Percentiles rank a stretch among this genome's conserved stretches.
phyloP scores from a whole-genome alignment of 2,329 filamentous ascomycete genomes.

The Massarina eburnea region DNA sequence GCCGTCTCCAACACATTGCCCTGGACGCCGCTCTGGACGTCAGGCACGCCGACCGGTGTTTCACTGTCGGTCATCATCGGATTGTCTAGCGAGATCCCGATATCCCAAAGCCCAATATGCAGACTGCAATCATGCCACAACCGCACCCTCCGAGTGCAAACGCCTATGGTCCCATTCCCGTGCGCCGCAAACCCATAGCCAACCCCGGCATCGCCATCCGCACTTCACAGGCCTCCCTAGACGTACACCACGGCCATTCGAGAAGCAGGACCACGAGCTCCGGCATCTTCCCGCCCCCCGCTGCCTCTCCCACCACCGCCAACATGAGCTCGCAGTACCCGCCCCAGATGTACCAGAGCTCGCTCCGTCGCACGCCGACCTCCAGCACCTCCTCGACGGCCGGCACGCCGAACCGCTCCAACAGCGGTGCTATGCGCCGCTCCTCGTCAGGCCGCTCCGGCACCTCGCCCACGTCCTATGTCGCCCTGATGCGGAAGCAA shows the following conservation, averaged over 20 bases:
- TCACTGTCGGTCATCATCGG: slow-evolving; percentile 19
- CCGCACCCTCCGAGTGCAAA: slow-evolving; percentile 18
- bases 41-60: slow-evolving; percentile 28
- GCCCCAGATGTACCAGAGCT: slow-evolving; percentile 34
- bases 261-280: slow-evolving; percentile 43
- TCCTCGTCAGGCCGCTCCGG: slow-evolving; percentile 80
- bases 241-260: slow-evolving; percentile 33
- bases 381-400: slow-evolving; percentile 67
- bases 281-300: slow-evolving; percentile 30
- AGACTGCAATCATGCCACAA: slow-evolving; percentile 29
- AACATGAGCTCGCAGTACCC: slow-evolving; percentile 38
- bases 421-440: slow-evolving; percentile 63
- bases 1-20: slow-evolving; percentile 18
- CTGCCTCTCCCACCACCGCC: slow-evolving; percentile 24
- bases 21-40: slow-evolving; percentile 32
- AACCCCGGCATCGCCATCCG: slow-evolving; percentile 35
- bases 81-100: slow-evolving; percentile 7
- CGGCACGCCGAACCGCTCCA: slow-evolving; percentile 49
- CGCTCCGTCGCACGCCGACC: slow-evolving; percentile 62
- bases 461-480: slow-evolving; percentile 71
- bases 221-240: slow-evolving; percentile 24
- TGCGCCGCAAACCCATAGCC: slow-evolving; percentile 39
- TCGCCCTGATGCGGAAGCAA: slow-evolving; percentile 92
- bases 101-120: slow-evolving; percentile 20
- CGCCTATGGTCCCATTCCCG: slow-evolving; percentile 29